Base-by-base conservation (phyloP, 1,284 basidiomycete species). In the Ganoderma sinense region DNA sequence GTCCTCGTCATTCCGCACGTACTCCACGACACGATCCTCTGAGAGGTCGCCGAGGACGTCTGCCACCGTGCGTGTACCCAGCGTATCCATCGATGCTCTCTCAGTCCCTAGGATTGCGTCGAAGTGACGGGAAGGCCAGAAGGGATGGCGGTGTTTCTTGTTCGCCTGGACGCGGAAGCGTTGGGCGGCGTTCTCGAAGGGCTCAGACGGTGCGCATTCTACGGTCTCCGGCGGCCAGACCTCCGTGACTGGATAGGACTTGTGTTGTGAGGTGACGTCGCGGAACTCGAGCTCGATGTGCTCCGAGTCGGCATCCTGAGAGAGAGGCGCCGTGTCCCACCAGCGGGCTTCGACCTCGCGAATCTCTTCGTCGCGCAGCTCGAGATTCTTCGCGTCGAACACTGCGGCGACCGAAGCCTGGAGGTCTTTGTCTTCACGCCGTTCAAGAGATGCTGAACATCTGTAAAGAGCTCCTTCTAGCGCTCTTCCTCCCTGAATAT, bases 141-240 rank as follows among this genome's bases (percentile, higher is more conserved):
- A 70, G 0, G 71, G 71, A 51, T 72, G 69, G 1, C 71, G 56
- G 31, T 72, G 36, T 40, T 68, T 68, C 61, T 66, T 56, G 41
- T 72, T 70, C 20, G 66, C 71, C 8, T 53, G 66, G 14, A 72
- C 66, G 29, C 68, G 69, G 62, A 72, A 72, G 33, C 71, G 66
- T 40, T 67, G 66, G 39, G 63, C 56, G n/a, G 62, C 62, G 39
- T 65, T 62, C 18, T 55, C 51, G 31, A 72, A 70, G 3, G 53
- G 14, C 53, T 70, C 71, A 16, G 29, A 59, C 5, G 26, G 23
- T 16, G 23, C 39, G 31, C 62, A 60, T 51, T 64, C 68, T 1
- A 72, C 65, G 11, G 3, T 39, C 51, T 69, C 65, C 2, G 55
- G 31, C 4, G 59, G 39, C 70, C 70, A 71, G 33, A 51, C 26